Evolutionary conservation across 169 alveolate genomes (phyloP).

Genomic region (Eimeria falciformis): DNA sequence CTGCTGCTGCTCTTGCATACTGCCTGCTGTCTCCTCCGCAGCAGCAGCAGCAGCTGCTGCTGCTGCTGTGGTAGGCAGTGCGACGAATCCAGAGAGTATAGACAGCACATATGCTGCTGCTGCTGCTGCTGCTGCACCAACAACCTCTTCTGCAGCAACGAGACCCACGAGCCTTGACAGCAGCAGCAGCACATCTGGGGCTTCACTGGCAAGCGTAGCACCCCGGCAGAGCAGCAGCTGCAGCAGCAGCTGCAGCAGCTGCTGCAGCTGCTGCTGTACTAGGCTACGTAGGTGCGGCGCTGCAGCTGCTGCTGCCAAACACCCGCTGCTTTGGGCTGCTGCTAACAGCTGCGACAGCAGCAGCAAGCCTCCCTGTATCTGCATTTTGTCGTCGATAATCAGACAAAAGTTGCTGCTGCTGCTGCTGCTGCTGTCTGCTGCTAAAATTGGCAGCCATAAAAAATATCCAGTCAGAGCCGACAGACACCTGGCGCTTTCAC

Average conservation of each 20-base stretch:
- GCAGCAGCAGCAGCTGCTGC: background rate
- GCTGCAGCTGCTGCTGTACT: background rate
- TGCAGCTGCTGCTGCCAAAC: slow-evolving; percentile 47
- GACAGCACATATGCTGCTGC: slow-evolving; percentile 48
- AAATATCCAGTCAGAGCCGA: background rate
- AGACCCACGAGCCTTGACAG: slow-evolving; percentile 2
- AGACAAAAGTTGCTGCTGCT: slow-evolving; percentile 13
- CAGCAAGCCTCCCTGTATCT: slow-evolving; percentile 46
- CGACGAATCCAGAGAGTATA: background rate
- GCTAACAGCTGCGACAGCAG: slow-evolving; percentile 35
- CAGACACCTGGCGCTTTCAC: background rate
- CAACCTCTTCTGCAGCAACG: slow-evolving; percentile 1
- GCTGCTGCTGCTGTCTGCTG: slow-evolving; percentile 1
- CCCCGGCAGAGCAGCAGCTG: slow-evolving; percentile 18
- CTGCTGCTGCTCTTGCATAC: background rate
- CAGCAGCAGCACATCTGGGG: background rate
- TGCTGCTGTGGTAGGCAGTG: background rate
- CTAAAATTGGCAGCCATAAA: slow-evolving; percentile 13
- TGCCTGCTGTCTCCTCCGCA: background rate
- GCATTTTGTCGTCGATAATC: slow-evolving; percentile 32
- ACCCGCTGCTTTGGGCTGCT: slow-evolving; percentile 43
- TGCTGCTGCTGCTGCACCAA: slow-evolving; percentile 47
- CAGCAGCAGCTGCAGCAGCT: slow-evolving; percentile 26
- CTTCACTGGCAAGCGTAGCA: background rate
- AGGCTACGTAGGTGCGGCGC: background rate